phyloP scores from a whole-genome alignment of 2,329 filamentous ascomycete species.

The Microdochium trichocladiopsis region DNA sequence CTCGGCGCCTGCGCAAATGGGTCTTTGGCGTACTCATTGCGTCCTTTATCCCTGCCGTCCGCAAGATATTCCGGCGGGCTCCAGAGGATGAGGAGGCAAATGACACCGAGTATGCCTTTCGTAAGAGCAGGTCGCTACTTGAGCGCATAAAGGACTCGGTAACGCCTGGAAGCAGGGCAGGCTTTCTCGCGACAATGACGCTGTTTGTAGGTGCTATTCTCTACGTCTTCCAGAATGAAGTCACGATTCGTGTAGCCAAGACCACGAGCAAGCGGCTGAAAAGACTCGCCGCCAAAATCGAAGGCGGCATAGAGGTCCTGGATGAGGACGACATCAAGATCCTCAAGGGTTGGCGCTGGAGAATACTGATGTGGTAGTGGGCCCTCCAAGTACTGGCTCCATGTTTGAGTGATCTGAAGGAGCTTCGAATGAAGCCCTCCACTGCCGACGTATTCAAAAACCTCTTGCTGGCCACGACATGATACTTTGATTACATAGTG shows the following conservation, averaged over 20 bases:
- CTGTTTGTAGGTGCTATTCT: constrained; percentile 50
- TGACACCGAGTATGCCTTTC: constrained; percentile 52
- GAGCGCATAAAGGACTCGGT: constrained; percentile 39
- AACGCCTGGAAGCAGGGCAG: constrained; percentile 26
- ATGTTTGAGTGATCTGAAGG: too few relatives aligned
- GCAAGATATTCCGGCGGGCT: constrained; percentile 41
- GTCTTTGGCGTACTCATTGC: constrained; percentile 26
- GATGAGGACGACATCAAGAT: constrained; percentile 40
- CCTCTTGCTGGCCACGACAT: too few relatives aligned
- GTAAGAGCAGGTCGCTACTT: constrained; percentile 40
- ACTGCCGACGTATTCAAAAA: too few relatives aligned
- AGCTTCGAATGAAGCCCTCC: too few relatives aligned
- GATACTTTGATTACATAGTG: too few relatives aligned
- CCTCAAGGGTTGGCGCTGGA: constrained; percentile 50
- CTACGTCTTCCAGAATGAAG: constrained; percentile 53
- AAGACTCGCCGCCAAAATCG: constrained; percentile 37
- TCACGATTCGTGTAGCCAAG: constrained; percentile 44
- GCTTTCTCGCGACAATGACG: constrained; percentile 37
- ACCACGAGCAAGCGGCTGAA: constrained; percentile 43
- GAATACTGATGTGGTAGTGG: constrained; percentile 38
- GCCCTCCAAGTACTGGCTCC: too few relatives aligned
- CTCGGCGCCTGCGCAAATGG: not conserved
- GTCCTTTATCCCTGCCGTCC: constrained; percentile 43
- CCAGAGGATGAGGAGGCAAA: constrained; percentile 33
- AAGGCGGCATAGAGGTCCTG: constrained; percentile 36